Evolutionary conservation across 352 stramenopile species (phyloP).

Genomic region (Phytophthora macrochlamydospora): DNA sequence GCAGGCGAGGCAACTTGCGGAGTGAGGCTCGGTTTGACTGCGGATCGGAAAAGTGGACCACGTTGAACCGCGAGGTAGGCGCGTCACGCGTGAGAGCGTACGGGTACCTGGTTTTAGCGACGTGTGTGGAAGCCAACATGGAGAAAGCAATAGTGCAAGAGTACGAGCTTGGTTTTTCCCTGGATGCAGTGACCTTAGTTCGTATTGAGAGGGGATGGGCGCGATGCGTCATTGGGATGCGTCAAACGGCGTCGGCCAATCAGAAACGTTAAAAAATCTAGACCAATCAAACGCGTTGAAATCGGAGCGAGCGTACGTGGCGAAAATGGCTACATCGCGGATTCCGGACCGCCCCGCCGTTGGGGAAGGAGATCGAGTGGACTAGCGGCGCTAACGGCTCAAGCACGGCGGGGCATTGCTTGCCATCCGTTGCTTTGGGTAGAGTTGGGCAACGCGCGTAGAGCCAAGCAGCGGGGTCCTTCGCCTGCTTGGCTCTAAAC

Average conservation of each 20-base stretch:
- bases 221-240: slow-evolving; percentile 7
- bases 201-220: slow-evolving; percentile 10
- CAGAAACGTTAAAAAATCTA: slow-evolving; percentile 9
- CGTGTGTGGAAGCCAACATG: not conserved
- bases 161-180: not conserved
- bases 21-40: slow-evolving; percentile 14
- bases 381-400: not conserved
- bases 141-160: not conserved
- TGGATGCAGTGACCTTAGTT: slow-evolving; percentile 5
- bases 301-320: slow-evolving; percentile 21
- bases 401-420: slow-evolving; percentile 8
- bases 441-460: too few species aligned
- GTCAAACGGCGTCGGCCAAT: slow-evolving; percentile 11
- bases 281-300: too few species aligned
- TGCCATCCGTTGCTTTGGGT: too few species aligned
- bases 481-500: too few species aligned
- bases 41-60: not conserved
- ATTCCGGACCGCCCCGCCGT: not conserved
- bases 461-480: too few species aligned
- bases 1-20: slow-evolving; percentile 28
- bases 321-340: not conserved
- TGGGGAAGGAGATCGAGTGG: not conserved
- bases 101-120: not conserved
- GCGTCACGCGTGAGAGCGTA: slow-evolving; percentile 27
- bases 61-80: slow-evolving; percentile 24